Evolutionary conservation across 257 asterid genomes (phyloP).

Genomic region (Solanum chilense): DNA sequence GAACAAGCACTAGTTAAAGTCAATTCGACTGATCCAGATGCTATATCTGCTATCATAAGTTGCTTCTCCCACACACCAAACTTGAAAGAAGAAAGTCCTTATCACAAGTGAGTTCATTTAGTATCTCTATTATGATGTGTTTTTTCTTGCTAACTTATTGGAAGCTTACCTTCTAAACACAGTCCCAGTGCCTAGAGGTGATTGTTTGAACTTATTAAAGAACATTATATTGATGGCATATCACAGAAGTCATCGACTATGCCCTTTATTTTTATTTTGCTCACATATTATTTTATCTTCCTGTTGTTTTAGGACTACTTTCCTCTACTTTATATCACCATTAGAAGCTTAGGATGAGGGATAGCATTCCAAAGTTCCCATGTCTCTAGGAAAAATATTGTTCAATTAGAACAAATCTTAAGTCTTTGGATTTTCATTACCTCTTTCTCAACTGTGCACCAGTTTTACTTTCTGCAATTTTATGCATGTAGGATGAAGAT

Average conservation of each 20-base stretch:
- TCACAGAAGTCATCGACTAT: background rate
- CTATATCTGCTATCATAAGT: slow-evolving; percentile 43
- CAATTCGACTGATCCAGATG: slow-evolving; percentile 49
- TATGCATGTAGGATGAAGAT: slow-evolving; percentile 39
- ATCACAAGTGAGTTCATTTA: slow-evolving; percentile 33
- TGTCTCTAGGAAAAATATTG: background rate
- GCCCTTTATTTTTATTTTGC: too few species aligned
- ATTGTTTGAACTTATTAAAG: background rate
- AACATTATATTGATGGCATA: background rate
- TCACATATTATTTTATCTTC: background rate
- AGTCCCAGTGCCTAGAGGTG: background rate
- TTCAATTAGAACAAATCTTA: background rate
- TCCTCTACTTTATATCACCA: background rate
- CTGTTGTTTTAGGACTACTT: background rate
- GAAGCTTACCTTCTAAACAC: background rate
- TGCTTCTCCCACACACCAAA: slow-evolving; percentile 45
- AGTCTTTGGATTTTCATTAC: background rate
- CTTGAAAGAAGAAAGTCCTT: slow-evolving; percentile 50
- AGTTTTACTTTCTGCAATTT: background rate
- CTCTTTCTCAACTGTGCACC: background rate
- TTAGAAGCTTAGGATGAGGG: background rate
- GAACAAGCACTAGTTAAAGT: slow-evolving; percentile 1
- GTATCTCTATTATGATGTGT: background rate
- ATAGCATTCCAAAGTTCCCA: background rate
- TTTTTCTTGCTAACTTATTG: background rate